Percentiles rank a stretch among this genome's conserved stretches.
phyloP scores from a whole-genome alignment of 176 grass and related monocot species.

The Oryza meyeriana region DNA sequence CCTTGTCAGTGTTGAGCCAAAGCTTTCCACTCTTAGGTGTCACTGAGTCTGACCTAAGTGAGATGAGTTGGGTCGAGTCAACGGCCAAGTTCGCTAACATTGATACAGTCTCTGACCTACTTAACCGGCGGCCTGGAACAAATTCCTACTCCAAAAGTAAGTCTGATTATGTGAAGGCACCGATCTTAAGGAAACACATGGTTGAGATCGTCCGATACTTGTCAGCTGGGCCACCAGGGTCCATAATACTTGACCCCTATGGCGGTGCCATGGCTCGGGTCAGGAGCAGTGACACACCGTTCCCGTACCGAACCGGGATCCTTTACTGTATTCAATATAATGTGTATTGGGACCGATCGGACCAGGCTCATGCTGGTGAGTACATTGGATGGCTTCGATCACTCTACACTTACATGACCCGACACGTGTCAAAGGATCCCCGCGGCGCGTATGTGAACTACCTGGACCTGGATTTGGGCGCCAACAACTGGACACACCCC shows the following conservation, averaged over 20 bases:
- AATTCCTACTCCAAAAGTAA: slow-evolving; percentile 49
- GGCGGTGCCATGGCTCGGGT: slow-evolving; percentile 55
- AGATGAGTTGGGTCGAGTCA: slow-evolving; percentile 69
- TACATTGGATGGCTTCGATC: slow-evolving; percentile 47
- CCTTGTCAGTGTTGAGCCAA: slow-evolving; percentile 22
- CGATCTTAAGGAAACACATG: slow-evolving; percentile 5
- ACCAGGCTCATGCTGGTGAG: neutral
- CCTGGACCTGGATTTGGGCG: slow-evolving; percentile 58
- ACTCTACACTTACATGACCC: slow-evolving; percentile 49
- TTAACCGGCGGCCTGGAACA: neutral
- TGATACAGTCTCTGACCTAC: slow-evolving; percentile 1
- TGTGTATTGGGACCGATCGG: slow-evolving; percentile 16
- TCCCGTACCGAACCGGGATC: slow-evolving; percentile 48
- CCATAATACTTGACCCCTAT: slow-evolving; percentile 57
- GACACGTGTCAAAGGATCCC: slow-evolving; percentile 36
- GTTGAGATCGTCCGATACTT: slow-evolving; percentile 25
- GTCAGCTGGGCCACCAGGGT: slow-evolving; percentile 16
- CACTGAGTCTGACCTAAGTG: slow-evolving; percentile 5
- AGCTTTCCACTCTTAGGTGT: slow-evolving; percentile 47
- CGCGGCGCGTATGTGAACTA: slow-evolving; percentile 67
- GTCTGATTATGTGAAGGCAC: slow-evolving; percentile 54
- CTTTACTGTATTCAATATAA: slow-evolving; percentile 63
- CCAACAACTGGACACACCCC: slow-evolving; percentile 18
- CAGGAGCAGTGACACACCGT: slow-evolving; percentile 19
- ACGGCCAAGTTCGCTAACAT: slow-evolving; percentile 37